Evolutionary conservation across 2,329 filamentous ascomycete genomes (phyloP).

Genomic region (Cladophialophora psammophila): DNA sequence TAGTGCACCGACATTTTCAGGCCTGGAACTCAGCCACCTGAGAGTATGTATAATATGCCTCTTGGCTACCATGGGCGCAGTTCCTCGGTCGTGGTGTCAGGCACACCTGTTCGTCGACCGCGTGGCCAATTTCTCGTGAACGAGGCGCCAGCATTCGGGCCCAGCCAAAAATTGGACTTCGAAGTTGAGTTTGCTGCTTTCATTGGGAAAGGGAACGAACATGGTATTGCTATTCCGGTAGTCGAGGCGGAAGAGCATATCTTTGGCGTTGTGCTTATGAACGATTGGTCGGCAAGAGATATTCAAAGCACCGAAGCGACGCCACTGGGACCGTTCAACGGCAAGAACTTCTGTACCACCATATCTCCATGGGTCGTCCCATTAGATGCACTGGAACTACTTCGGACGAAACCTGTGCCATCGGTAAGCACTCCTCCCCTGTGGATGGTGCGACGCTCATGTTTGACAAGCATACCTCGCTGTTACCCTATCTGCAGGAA

Average conservation of each 20-base stretch:
- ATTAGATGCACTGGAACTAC: slow-evolving; percentile 60
- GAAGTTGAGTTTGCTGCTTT: slow-evolving; percentile 84
- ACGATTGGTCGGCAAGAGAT: slow-evolving; percentile 73
- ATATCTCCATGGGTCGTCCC: slow-evolving; percentile 70
- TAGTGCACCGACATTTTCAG: slow-evolving; percentile 5
- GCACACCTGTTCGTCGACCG: neutral
- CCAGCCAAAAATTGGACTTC: slow-evolving; percentile 73
- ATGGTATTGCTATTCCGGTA: slow-evolving; percentile 70
- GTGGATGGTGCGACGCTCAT: neutral
- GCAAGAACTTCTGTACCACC: slow-evolving; percentile 66
- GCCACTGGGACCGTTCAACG: slow-evolving; percentile 64
- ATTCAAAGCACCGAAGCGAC: slow-evolving; percentile 31
- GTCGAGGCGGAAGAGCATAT: slow-evolving; percentile 71
- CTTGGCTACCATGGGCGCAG: slow-evolving; percentile 49
- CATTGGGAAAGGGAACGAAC: slow-evolving; percentile 67
- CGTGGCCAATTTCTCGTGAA: slow-evolving; percentile 5
- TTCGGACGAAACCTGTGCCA: slow-evolving; percentile 2
- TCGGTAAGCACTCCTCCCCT: slow-evolving; percentile 3
- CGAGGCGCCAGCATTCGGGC: slow-evolving; percentile 37
- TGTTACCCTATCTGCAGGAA: neutral
- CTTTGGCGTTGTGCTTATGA: slow-evolving; percentile 81
- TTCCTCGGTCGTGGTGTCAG: slow-evolving; percentile 50
- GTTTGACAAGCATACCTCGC: slow-evolving; percentile 2
- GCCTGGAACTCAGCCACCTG: neutral
- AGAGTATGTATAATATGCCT: slow-evolving; percentile 15